phyloP scores from a whole-genome alignment of 306 rosid genomes.

The Vigna angularis region DNA sequence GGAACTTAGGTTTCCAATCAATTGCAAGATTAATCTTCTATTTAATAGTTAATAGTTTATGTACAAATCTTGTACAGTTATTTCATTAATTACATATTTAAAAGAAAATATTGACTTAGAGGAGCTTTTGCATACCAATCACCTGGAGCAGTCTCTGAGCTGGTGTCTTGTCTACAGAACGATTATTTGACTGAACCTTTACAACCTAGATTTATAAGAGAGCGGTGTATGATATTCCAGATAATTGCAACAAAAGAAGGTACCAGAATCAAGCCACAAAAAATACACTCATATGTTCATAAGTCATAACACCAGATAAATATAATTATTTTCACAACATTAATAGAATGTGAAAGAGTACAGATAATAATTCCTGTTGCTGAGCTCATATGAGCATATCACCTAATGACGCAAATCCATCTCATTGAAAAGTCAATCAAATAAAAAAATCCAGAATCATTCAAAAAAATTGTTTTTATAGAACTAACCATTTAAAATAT shows the following conservation, averaged over 20 bases:
- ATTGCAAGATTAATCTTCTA: constrained; percentile 31
- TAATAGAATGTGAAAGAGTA: constrained; percentile 15
- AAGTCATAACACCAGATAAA: constrained; percentile 19
- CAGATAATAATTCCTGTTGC: constrained; percentile 27
- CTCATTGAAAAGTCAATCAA: constrained; percentile 25
- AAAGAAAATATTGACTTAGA: constrained; percentile 21
- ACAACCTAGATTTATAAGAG: constrained; percentile 58
- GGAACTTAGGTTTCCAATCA: neutral
- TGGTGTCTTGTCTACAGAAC: constrained; percentile 71
- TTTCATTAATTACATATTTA: constrained; percentile 37
- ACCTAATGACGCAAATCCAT: constrained; percentile 34
- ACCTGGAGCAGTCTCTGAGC: constrained; percentile 86
- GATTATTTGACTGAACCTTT: constrained; percentile 73
- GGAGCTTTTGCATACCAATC: constrained; percentile 71
- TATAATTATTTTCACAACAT: neutral
- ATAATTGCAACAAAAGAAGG: constrained; percentile 25
- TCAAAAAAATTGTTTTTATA: neutral
- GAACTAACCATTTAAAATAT: constrained; percentile 24
- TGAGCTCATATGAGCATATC: constrained; percentile 30
- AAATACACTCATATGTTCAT: constrained; percentile 15
- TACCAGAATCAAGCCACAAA: constrained; percentile 29
- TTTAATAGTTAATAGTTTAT: constrained; percentile 11
- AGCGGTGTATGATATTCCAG: constrained; percentile 39
- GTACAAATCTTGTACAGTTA: neutral
- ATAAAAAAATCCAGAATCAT: neutral